Evolutionary conservation across 768 basidiomycete genomes (phyloP).

Genomic region (Sarcomyxa edulis): DNA sequence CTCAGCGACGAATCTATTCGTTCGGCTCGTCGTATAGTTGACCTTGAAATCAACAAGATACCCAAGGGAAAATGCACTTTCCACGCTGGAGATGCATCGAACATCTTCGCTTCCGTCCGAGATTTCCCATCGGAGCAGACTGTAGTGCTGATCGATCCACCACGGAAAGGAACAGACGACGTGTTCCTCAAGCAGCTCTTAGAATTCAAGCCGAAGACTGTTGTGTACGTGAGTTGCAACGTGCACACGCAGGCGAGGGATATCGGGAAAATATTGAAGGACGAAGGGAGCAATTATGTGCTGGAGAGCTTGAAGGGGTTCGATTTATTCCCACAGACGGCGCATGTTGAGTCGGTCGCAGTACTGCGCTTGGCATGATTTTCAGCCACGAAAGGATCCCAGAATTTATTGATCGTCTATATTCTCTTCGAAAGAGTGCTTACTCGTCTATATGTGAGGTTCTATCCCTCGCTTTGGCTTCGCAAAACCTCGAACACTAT

Average conservation of each 20-base stretch:
- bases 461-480: too few relatives aligned
- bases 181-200: constrained; percentile 74
- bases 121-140: constrained; percentile 64
- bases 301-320: constrained; percentile 85
- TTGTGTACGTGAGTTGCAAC: constrained; percentile 94
- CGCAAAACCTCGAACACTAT: too few relatives aligned
- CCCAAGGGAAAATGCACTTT: constrained; percentile 57
- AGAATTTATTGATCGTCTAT: too few relatives aligned
- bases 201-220: constrained; percentile 54
- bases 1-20: constrained; percentile 70
- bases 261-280: constrained; percentile 65
- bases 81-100: constrained; percentile 76
- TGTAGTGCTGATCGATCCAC: constrained; percentile 83
- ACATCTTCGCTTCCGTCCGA: constrained; percentile 69
- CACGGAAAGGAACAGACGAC: constrained; percentile 90
- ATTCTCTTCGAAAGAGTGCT: too few relatives aligned
- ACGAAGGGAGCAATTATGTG: constrained; percentile 49
- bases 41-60: constrained; percentile 46
- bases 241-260: constrained; percentile 92
- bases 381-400: too few relatives aligned
- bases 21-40: constrained; percentile 61
- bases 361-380: constrained; percentile 45
- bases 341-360: constrained; percentile 85
- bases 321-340: constrained; percentile 95
- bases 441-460: too few relatives aligned